phyloP scores from a whole-genome alignment of 768 basidiomycete genomes.

The Tricholoma furcatifolium region DNA sequence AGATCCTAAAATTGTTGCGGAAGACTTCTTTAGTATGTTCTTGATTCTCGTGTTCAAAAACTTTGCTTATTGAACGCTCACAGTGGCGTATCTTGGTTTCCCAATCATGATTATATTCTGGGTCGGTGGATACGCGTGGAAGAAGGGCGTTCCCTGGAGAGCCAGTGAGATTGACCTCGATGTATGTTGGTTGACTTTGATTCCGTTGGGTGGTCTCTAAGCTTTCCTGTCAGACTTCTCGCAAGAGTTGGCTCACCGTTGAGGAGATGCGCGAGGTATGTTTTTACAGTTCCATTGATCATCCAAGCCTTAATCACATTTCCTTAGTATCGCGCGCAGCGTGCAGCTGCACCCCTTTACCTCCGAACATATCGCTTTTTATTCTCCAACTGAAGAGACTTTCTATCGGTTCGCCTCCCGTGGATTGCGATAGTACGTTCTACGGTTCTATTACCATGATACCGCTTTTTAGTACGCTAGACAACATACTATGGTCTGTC shows the following conservation, averaged over 20 bases:
- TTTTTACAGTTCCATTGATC: not conserved
- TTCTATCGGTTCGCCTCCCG: not conserved
- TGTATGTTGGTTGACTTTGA: conserved; percentile 16
- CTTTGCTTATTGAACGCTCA: not conserved
- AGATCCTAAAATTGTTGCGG: conserved; percentile 26
- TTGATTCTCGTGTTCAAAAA: not conserved
- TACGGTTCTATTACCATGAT: not conserved
- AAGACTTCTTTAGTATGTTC: conserved; percentile 38
- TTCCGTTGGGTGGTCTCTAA: not conserved
- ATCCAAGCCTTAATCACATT: not conserved
- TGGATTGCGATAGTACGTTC: not conserved
- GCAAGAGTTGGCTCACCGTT: conserved; percentile 46
- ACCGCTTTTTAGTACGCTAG: not conserved
- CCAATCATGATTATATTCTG: conserved; percentile 42
- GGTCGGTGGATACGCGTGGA: conserved; percentile 37
- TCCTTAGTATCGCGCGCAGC: conserved; percentile 37
- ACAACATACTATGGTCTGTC: too few species aligned
- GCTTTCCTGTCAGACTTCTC: conserved; percentile 29
- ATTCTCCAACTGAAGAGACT: conserved; percentile 33
- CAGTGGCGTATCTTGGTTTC: conserved; percentile 38
- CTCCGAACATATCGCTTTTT: conserved; percentile 37
- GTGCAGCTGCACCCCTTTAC: conserved; percentile 32
- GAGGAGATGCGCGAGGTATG: conserved; percentile 41
- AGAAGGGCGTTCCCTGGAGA: conserved; percentile 35
- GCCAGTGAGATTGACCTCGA: conserved; percentile 42